Evolutionary conservation across 2,329 filamentous ascomycete species (phyloP).

Genomic region (Huntiella bhutanensis): DNA sequence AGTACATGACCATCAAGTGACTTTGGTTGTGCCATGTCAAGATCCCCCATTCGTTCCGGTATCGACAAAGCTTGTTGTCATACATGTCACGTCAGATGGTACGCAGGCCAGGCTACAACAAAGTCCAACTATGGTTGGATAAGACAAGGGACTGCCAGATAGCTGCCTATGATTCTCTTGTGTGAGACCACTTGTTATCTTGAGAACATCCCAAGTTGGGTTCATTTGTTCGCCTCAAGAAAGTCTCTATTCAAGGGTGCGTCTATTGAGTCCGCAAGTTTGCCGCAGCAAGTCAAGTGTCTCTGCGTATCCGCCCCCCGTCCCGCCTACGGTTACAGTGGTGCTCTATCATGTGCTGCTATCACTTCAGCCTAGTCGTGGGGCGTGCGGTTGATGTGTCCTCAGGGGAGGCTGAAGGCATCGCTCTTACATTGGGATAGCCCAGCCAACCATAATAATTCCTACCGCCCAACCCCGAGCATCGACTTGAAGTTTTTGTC

Average conservation of each 20-base stretch:
- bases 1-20: too few species aligned
- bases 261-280: too few species aligned
- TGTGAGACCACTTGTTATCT: conserved; percentile 8
- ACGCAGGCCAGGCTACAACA: too few species aligned
- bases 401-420: conserved; percentile 11
- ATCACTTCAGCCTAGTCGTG: conserved; percentile 10
- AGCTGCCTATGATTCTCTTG: neutral
- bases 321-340: neutral
- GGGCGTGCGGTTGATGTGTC: conserved; percentile 11
- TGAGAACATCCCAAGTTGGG: neutral
- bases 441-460: conserved; percentile 3
- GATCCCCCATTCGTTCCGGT: neutral
- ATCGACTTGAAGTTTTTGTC: too few species aligned
- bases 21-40: too few species aligned
- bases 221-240: neutral
- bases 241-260: too few species aligned
- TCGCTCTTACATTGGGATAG: conserved; percentile 8
- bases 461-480: neutral
- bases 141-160: neutral
- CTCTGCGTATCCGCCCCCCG: neutral
- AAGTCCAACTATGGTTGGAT: too few species aligned
- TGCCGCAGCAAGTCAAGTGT: neutral
- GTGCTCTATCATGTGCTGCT: neutral
- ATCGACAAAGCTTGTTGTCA: neutral
- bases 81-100: too few species aligned